Evolutionary conservation across 1,139 yeast genomes (phyloP), one percentile per base, ranked within the genome.

Genomic region (Pneumocystis carinii): DNA sequence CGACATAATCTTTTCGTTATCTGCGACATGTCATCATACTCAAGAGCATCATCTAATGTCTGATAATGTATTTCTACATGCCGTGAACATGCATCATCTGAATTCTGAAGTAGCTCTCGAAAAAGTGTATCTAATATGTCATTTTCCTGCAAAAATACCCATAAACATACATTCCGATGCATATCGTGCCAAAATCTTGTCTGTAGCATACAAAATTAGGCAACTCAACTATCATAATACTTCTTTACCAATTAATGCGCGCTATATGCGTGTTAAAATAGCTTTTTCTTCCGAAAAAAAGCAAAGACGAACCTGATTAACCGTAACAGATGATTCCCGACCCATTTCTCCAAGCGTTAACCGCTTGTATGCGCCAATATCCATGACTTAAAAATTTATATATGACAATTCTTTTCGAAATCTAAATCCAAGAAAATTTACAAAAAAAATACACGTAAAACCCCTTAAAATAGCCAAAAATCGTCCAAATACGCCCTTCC

Each of bases 71-170:
- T 74, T 5, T 70, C 70, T 24, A 75, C 78, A 27, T 69, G 67
- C 17, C 69, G 66, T 0, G 79, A 78, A 35, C 71, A 69, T 1
- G 79, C 79, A 65, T 76, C 79, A 10, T 78, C 78, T 62, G 77
- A 72, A 62, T 76, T 76, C 59, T 64, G 65, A 17, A 64, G 61
- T 12, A 64, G 61, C 37, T 64, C 65, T n/a, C 65, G 53, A 36
- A 64, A 41, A 14, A 62, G 56, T 2, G 65, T 64, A 24, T 64
- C 63, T 48, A 48, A 17, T n/a, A 5, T 37, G 27, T 48, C 12
- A 48, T 12, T 19, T 29, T 15, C 24, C 2, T 7, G 1, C 32
- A 48, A 24, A 24, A 24, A 48, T 12, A 48, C 1, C 29, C 10
- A 24, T 24, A 48, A 24, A 48, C 55, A 12, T 15, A 48, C 55